These are phyloP conservation scores for Ceratobasidium sp. DNA, from an alignment of 1,284 basidiomycete genomes.

Conservation along the genomic window DNA sequence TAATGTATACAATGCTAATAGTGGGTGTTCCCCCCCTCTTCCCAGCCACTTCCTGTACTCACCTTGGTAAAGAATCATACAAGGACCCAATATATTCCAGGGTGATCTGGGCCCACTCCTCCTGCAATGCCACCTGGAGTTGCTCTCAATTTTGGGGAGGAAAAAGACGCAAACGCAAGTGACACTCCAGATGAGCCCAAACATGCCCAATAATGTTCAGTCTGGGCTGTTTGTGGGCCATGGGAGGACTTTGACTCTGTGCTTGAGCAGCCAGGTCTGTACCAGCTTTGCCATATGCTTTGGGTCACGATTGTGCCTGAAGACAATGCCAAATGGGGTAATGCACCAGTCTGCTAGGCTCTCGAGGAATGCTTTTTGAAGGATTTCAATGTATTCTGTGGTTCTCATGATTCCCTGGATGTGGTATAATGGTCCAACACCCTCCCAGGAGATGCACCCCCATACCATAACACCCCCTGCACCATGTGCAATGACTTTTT, in stretches of 20 bases:
- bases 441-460: slow-evolving; percentile 29
- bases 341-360: neutral
- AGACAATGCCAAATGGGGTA: neutral
- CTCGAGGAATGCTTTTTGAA: neutral
- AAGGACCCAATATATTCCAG: too few species aligned
- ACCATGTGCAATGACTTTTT: slow-evolving; percentile 28
- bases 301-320: slow-evolving; percentile 18
- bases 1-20: too few species aligned
- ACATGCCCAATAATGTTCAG: slow-evolving; percentile 25
- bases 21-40: too few species aligned
- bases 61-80: too few species aligned
- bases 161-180: neutral
- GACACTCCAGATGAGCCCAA: slow-evolving; percentile 9
- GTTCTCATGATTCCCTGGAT: slow-evolving; percentile 28
- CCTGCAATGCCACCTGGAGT: too few species aligned
- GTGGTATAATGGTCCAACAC: slow-evolving; percentile 23
- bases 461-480: slow-evolving; percentile 43
- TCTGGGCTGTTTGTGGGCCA: slow-evolving; percentile 18
- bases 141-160: too few species aligned
- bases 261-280: neutral
- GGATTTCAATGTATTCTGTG: slow-evolving; percentile 8
- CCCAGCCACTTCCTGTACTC: too few species aligned
- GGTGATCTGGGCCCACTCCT: too few species aligned
- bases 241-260: neutral
- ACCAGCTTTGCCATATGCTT: slow-evolving; percentile 12